A percentile compares a stretch with the other conserved stretches of the same genome.
Evolutionary conservation across 768 basidiomycete species (phyloP).

Genomic region (Trametes sanguinea): DNA sequence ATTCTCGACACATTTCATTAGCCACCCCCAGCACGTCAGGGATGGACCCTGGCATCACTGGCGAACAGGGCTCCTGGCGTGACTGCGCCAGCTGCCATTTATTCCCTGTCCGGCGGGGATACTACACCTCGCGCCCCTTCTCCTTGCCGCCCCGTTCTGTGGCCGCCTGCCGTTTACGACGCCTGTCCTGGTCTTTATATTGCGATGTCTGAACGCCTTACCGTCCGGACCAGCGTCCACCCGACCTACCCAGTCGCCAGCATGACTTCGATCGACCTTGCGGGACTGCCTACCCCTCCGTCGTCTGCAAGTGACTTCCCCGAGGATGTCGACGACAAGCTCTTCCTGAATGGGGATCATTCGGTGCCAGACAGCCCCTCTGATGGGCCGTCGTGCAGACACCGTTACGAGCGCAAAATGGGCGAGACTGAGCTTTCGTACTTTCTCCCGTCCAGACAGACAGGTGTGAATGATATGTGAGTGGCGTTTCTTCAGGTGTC

Average conservation of each 20-base stretch:
- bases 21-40: background rate
- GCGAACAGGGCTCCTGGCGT: background rate
- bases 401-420: conserved; percentile 52
- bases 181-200: conserved; percentile 2
- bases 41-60: background rate
- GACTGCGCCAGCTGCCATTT: conserved; percentile 12
- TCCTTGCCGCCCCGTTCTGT: conserved; percentile 10
- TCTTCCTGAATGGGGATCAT: background rate
- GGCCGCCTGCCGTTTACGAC: conserved; percentile 1
- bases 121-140: background rate
- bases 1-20: conserved; percentile 3
- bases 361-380: background rate
- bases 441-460: conserved; percentile 75
- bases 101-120: background rate
- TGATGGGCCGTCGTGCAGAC: background rate
- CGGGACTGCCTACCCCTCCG: conserved; percentile 26
- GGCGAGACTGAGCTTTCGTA: conserved; percentile 81
- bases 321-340: conserved; percentile 2
- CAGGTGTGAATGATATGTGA: conserved; percentile 87
- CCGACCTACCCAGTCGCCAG: background rate
- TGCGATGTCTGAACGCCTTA: background rate
- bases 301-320: conserved; percentile 14
- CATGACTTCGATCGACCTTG: conserved; percentile 1
- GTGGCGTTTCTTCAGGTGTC: conserved; percentile 25
- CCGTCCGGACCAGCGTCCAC: background rate